A percentile compares a stretch with the other conserved stretches of the same genome.
Conservation (phyloP, 768 basidiomycete genomes). For the Termitomyces sp. region DNA sequence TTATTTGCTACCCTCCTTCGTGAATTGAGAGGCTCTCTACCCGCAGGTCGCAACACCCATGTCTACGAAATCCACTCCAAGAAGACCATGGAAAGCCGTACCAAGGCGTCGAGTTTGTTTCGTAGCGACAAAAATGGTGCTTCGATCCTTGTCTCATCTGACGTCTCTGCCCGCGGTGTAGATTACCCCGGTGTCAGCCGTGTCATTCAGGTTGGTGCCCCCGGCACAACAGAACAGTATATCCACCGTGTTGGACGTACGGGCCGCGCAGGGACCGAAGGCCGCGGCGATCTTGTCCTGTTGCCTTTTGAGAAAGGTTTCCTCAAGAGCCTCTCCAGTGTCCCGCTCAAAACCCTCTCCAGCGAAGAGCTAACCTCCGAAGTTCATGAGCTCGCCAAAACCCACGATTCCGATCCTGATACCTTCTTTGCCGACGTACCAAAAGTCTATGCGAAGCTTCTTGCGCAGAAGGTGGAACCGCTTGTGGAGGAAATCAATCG, state of each 20-base stretch:
- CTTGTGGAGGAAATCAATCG: constrained; percentile 25
- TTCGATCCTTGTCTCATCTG: constrained; percentile 76
- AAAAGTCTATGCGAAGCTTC: constrained; percentile 1
- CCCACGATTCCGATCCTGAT: constrained; percentile 42
- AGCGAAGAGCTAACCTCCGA: constrained; percentile 43
- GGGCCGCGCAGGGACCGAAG: constrained; percentile 60
- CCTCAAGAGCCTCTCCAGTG: constrained; percentile 53
- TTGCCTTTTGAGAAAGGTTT: constrained; percentile 78
- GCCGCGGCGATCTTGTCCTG: constrained; percentile 77
- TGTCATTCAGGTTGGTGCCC: constrained; percentile 88
- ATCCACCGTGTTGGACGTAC: constrained; percentile 86
- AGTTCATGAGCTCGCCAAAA: constrained; percentile 40
- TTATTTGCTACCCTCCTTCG: constrained; percentile 65
- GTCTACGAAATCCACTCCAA: constrained; percentile 86
- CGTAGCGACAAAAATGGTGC: constrained; percentile 48
- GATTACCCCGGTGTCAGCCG: constrained; percentile 89
- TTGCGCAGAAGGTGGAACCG: constrained; percentile 12
- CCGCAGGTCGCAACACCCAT: constrained; percentile 45
- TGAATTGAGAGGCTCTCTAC: constrained; percentile 44
- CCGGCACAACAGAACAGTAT: constrained; percentile 66
- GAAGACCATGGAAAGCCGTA: constrained; percentile 56
- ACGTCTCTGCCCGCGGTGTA: constrained; percentile 85
- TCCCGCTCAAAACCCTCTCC: constrained; percentile 66
- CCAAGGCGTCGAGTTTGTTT: constrained; percentile 57
- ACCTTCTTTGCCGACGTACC: constrained; percentile 26